A percentile compares a stretch with the other conserved stretches of the same genome.
Evolutionary conservation across 164 flowering plant species (phyloP).

Genomic region (Piper betle): DNA sequence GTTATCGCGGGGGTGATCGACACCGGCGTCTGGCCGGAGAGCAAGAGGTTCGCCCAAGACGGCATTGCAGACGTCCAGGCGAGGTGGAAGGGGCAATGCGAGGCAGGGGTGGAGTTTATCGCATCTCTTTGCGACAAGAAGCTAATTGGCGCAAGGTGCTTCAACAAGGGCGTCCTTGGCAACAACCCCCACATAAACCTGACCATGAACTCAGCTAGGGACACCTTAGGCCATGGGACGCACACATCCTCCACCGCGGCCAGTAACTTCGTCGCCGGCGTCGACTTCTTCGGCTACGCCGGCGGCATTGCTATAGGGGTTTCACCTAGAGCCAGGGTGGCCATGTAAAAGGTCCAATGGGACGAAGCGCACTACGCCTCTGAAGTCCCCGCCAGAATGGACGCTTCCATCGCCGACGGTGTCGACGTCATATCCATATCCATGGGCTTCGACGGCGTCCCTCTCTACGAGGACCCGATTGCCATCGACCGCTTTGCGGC

Average conservation of each 20-base stretch:
- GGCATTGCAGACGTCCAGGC: conserved; percentile 39
- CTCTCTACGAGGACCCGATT: conserved; percentile 28
- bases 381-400: conserved; percentile 48
- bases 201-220: conserved; percentile 38
- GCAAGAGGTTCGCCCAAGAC: conserved; percentile 43
- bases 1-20: conserved; percentile 62
- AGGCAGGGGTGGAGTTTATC: conserved; percentile 32
- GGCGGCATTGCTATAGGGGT: conserved; percentile 43
- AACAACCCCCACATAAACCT: conserved; percentile 22
- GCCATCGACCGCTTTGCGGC: conserved; percentile 42
- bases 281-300: conserved; percentile 37
- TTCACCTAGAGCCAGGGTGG: conserved; percentile 40
- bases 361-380: conserved; percentile 16
- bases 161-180: conserved; percentile 27
- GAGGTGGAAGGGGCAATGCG: conserved; percentile 52
- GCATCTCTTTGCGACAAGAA: conserved; percentile 45
- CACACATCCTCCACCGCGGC: conserved; percentile 51
- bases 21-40: conserved; percentile 79
- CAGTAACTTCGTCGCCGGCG: conserved; percentile 33
- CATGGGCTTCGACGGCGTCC: conserved; percentile 18
- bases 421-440: conserved; percentile 58
- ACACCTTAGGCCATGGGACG: conserved; percentile 44
- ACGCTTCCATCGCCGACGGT: conserved; percentile 48
- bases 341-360: conserved; percentile 44
- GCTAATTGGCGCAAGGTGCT: conserved; percentile 56